Base-by-base conservation (phyloP, 2,329 filamentous ascomycete species). In the Aspergillus neoniger region DNA sequence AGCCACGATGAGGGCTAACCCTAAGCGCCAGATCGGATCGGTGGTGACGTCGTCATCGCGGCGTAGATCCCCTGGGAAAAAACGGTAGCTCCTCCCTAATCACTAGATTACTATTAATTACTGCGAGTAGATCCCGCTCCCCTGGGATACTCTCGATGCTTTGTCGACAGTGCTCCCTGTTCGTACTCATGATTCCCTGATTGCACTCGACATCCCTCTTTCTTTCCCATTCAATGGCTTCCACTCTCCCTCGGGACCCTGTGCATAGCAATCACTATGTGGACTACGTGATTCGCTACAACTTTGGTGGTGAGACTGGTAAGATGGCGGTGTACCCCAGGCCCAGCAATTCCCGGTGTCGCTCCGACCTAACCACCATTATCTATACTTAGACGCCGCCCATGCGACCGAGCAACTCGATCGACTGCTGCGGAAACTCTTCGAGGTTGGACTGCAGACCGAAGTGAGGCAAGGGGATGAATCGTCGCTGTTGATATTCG, bases 231-330 rank as follows among this genome's bases (percentile, higher is more conserved):
- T 21, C 54, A 60, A 76, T 76, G 74, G 67, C 72, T 63, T 67
- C 70, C 39, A 52, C 66, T n/a, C 61, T 65, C 15, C 67, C 70
- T 51, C 61, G 56, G 55, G 69, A 72, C 54, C 63, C 67, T 32
- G 63, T 67, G 23, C 75, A 82, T 67, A 79, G 78, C 59, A 89
- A 88, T 68, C 82, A 88, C 74, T 82, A 91, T 66, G 92, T 96
- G 64, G 93, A 97, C 83, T 97, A 92, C 81, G 92, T 96, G 65
- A 86, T 98, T 66, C 86, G 87, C 71, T 96, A 91, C 78, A 84
- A 87, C 66, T 89, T 94, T 70, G 84, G 87, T 70, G 84, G 87
- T 47, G 81, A 85, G 57, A 84, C 85, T 61, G 86, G 91, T 90
- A 80, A 64, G 79, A 28, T n/a, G 6, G 12, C 50, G 38, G 10